Percentiles rank a stretch among this genome's conserved stretches.
phyloP scores from a whole-genome alignment of 257 asterid species.

The Misopates orontium region DNA sequence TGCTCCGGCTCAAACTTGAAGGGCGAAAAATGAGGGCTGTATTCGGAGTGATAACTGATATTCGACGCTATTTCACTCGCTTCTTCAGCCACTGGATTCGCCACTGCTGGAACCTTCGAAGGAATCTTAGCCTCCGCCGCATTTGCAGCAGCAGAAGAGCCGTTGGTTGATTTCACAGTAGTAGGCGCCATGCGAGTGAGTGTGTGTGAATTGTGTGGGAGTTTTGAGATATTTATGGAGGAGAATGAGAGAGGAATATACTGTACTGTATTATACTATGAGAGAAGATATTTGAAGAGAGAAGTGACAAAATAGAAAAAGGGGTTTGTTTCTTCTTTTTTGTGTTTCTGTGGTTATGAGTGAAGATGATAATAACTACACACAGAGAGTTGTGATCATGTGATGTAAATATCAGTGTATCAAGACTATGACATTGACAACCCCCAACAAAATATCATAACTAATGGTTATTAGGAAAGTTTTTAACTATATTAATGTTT shows the following conservation, averaged over 20 bases:
- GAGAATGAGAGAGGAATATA: constrained; percentile 25
- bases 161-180: constrained; percentile 41
- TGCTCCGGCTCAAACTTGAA: constrained; percentile 91
- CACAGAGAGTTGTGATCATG: constrained; percentile 17
- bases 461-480: too few relatives aligned
- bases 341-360: constrained; percentile 37
- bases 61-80: constrained; percentile 81
- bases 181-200: constrained; percentile 43
- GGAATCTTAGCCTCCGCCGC: constrained; percentile 48
- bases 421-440: constrained; percentile 24
- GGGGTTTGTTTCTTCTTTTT: constrained; percentile 8
- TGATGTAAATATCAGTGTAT: constrained; percentile 33
- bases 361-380: neutral
- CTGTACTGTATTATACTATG: neutral
- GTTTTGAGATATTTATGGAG: constrained; percentile 34
- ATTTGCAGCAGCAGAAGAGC: constrained; percentile 32
- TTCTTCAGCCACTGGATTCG: constrained; percentile 68
- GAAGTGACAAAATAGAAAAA: constrained; percentile 29
- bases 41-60: constrained; percentile 83
- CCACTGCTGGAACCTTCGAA: constrained; percentile 60
- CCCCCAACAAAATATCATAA: constrained; percentile 4
- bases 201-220: neutral
- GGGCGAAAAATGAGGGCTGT: constrained; percentile 91
- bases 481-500: too few relatives aligned
- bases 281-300: constrained; percentile 30